phyloP scores from a whole-genome alignment of 2,329 filamentous ascomycete genomes.

The Pseudocercospora fijiensis region DNA sequence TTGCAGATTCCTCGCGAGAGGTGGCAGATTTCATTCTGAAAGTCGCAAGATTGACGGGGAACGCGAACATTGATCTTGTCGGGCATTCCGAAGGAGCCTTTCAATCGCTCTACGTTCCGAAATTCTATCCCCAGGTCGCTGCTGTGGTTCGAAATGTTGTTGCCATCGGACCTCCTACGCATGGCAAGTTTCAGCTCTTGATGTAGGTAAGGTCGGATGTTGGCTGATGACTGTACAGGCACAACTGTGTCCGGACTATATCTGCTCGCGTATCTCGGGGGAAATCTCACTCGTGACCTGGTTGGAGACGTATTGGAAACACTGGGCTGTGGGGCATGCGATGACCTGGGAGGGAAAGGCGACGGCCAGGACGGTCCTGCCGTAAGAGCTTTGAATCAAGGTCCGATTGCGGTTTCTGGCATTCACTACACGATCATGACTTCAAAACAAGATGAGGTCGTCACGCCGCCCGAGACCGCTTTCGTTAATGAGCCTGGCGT shows the following conservation, averaged over 20 bases:
- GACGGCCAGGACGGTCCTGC: conserved; percentile 7
- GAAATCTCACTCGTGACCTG: conserved; percentile 9
- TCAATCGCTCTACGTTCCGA: conserved; percentile 14
- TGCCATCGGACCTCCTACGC: conserved; percentile 13
- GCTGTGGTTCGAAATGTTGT: conserved; percentile 8
- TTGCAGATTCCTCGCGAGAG: conserved; percentile 7
- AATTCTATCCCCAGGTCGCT: conserved; percentile 11
- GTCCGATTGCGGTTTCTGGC: conserved; percentile 18
- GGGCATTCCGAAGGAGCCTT: conserved; percentile 15
- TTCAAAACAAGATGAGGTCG: conserved; percentile 18
- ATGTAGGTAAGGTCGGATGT: not conserved
- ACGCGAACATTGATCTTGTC: conserved; percentile 13
- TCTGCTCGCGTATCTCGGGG: conserved; percentile 11
- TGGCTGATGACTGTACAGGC: not conserved
- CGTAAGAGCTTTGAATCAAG: conserved; percentile 15
- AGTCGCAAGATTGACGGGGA: conserved; percentile 10
- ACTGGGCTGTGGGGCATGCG: conserved; percentile 13
- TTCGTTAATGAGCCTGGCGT: conserved; percentile 21
- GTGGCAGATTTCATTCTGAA: conserved; percentile 12
- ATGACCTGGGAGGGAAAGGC: conserved; percentile 10
- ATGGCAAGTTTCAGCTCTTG: conserved; percentile 1
- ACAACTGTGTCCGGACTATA: conserved; percentile 10
- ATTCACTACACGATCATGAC: conserved; percentile 20
- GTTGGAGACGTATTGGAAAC: conserved; percentile 9
- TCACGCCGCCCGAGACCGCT: conserved; percentile 17